A percentile compares a stretch with the other conserved stretches of the same genome.
phyloP scores from a whole-genome alignment of 2,329 filamentous ascomycete species.

The Arthrobotrys pseudoclavata region DNA sequence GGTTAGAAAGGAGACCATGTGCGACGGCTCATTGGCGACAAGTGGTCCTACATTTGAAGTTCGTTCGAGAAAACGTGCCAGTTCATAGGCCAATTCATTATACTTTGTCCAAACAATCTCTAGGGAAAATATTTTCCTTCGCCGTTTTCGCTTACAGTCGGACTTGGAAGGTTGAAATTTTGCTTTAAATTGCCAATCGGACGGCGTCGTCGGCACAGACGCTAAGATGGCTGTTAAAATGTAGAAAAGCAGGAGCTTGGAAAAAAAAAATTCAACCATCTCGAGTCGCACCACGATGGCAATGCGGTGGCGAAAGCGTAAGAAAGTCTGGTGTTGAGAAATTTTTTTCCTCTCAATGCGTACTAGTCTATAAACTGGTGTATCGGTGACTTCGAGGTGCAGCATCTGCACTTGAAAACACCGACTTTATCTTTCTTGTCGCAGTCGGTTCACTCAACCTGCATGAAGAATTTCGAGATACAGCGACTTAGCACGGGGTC shows the following conservation, averaged over 20 bases:
- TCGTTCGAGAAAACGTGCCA: conserved; percentile 4
- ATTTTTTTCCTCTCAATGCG: conserved; percentile 6
- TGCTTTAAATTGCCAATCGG: conserved; percentile 30
- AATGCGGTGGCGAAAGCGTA: conserved; percentile 50
- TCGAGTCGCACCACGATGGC: conserved; percentile 54
- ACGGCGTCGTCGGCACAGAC: conserved; percentile 15
- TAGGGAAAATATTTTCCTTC: conserved; percentile 34
- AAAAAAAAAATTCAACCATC: conserved; percentile 19
- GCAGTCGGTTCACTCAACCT: conserved; percentile 25
- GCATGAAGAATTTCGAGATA: conserved; percentile 44
- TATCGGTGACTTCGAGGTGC: conserved; percentile 40
- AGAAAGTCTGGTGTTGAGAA: conserved; percentile 27
- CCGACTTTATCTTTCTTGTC: conserved; percentile 51
- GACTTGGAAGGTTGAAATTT: conserved; percentile 38
- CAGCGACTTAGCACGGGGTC: conserved; percentile 19
- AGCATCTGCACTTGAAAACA: conserved; percentile 31
- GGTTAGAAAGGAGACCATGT: conserved; percentile 11
- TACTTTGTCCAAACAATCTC: conserved; percentile 7
- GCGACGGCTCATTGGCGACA: conserved; percentile 23
- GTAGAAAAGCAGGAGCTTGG: conserved; percentile 14
- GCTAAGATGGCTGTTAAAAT: conserved; percentile 1
- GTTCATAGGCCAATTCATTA: conserved; percentile 14
- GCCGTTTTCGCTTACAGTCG: conserved; percentile 55
- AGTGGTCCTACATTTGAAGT: conserved; percentile 19
- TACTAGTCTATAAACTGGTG: conserved; percentile 20